Evolutionary conservation across 2,329 filamentous ascomycete species (phyloP).

Genomic region (Xylogone sp.): DNA sequence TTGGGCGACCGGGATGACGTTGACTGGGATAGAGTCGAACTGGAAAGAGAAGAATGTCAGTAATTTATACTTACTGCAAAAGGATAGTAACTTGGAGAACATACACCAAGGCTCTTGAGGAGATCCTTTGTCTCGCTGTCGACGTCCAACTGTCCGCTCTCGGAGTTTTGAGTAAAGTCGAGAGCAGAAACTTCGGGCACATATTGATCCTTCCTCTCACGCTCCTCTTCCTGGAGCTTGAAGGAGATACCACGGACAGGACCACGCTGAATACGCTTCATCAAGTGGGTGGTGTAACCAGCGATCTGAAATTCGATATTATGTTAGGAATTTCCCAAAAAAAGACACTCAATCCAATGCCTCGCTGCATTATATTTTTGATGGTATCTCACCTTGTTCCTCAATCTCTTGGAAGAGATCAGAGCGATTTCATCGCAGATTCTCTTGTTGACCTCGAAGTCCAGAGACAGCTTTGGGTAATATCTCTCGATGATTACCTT

Average conservation of each 20-base stretch:
- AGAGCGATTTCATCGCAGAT: constrained; percentile 99
- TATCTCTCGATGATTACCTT: constrained; percentile 99
- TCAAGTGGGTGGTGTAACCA: constrained; percentile 93
- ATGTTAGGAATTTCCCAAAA: constrained; percentile 5
- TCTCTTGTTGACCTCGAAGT: constrained; percentile 99
- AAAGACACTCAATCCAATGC: no score
- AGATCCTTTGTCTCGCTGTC: constrained; percentile 98
- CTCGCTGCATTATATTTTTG: no score
- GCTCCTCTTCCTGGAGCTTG: constrained; percentile 99
- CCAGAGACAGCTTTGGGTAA: constrained; percentile 96
- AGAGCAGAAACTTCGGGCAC: constrained; percentile 98
- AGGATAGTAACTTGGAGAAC: constrained; percentile 38
- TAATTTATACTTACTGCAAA: background rate
- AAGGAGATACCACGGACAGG: constrained; percentile 99
- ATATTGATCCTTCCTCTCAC: constrained; percentile 99
- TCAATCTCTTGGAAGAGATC: constrained; percentile 97
- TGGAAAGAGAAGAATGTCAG: constrained; percentile 39
- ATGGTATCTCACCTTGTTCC: no score
- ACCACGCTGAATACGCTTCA: constrained; percentile 99
- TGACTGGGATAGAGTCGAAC: constrained; percentile 98
- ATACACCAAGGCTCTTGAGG: constrained; percentile 96
- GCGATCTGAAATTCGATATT: constrained; percentile 67
- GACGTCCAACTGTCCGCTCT: constrained; percentile 90
- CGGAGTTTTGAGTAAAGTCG: constrained; percentile 93
- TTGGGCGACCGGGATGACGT: constrained; percentile 87